Conservation (phyloP, 345 rosid species). For the Linum usitatissimum region DNA sequence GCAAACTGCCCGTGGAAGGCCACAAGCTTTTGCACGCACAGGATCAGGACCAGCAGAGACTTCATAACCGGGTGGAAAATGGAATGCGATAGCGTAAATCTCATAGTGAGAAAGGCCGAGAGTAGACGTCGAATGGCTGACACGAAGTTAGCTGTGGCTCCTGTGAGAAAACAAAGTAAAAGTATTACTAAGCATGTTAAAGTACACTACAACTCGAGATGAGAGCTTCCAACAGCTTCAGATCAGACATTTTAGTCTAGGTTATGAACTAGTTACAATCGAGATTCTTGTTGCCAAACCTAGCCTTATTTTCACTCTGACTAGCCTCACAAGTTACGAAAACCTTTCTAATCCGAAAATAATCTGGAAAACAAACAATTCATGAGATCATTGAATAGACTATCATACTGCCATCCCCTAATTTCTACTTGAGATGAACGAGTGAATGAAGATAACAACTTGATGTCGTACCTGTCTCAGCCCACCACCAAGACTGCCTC, state of each 20-base stretch:
- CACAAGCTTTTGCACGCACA: too few species aligned
- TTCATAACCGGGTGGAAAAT: background rate
- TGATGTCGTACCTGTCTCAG: slow-evolving; percentile 46
- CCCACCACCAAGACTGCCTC: slow-evolving; percentile 47
- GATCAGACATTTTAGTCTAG: too few species aligned
- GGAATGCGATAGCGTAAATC: slow-evolving; percentile 10
- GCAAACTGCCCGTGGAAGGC: too few species aligned
- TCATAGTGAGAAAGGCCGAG: slow-evolving; percentile 59
- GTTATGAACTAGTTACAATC: too few species aligned
- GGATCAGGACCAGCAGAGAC: too few species aligned
- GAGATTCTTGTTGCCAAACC: too few species aligned
- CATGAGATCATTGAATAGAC: background rate
- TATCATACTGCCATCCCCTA: background rate
- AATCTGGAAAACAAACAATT: background rate
- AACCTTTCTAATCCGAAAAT: too few species aligned
- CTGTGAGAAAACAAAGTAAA: slow-evolving; percentile 24
- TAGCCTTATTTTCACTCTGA: too few species aligned
- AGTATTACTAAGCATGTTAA: background rate
- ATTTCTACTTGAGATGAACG: background rate
- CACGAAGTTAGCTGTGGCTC: slow-evolving; percentile 74
- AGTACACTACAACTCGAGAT: background rate
- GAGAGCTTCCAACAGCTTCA: too few species aligned
- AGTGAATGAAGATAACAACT: background rate
- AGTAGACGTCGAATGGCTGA: slow-evolving; percentile 63
- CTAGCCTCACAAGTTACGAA: too few species aligned